A percentile compares a stretch with the other conserved stretches of the same genome.
phyloP scores from a whole-genome alignment of 2,329 filamentous ascomycete genomes.

The Colletotrichum neosansevieriae region DNA sequence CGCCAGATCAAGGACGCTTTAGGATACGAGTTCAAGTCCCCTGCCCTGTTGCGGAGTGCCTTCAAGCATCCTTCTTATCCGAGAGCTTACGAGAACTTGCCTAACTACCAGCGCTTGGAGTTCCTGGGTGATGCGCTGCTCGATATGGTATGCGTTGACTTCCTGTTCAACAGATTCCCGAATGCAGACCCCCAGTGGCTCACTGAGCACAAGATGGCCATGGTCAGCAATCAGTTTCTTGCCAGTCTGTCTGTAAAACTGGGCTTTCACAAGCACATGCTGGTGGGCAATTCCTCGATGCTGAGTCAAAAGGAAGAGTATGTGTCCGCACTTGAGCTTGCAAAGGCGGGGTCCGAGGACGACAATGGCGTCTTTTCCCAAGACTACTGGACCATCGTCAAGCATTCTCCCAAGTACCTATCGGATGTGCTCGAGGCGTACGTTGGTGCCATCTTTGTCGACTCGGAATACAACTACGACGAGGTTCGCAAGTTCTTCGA shows the following conservation, averaged over 20 bases:
- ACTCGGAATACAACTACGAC: slow-evolving; percentile 82
- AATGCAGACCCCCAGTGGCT: slow-evolving; percentile 93
- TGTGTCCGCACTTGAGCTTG: slow-evolving; percentile 69
- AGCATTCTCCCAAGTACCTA: slow-evolving; percentile 78
- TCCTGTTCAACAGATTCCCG: slow-evolving; percentile 82
- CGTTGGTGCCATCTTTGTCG: slow-evolving; percentile 91
- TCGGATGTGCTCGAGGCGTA: slow-evolving; percentile 92
- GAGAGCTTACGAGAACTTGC: slow-evolving; percentile 79
- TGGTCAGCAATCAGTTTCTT: slow-evolving; percentile 96
- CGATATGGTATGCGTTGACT: slow-evolving; percentile 86
- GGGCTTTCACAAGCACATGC: slow-evolving; percentile 80
- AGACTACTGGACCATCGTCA: slow-evolving; percentile 77
- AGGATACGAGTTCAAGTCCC: slow-evolving; percentile 76
- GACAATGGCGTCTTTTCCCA: slow-evolving; percentile 56
- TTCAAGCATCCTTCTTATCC: slow-evolving; percentile 91
- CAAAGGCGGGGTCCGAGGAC: slow-evolving; percentile 51
- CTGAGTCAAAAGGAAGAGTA: slow-evolving; percentile 64
- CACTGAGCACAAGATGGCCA: slow-evolving; percentile 99
- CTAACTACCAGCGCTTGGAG: slow-evolving; percentile 90
- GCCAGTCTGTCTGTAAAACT: slow-evolving; percentile 84
- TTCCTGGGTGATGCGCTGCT: slow-evolving; percentile 92
- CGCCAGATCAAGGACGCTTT: slow-evolving; percentile 69
- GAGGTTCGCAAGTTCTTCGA: slow-evolving; percentile 83
- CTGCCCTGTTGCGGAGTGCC: slow-evolving; percentile 82
- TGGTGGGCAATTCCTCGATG: slow-evolving; percentile 61